Conservation (phyloP, 2,329 filamentous ascomycete species). For the Ophiostoma australiae region DNA sequence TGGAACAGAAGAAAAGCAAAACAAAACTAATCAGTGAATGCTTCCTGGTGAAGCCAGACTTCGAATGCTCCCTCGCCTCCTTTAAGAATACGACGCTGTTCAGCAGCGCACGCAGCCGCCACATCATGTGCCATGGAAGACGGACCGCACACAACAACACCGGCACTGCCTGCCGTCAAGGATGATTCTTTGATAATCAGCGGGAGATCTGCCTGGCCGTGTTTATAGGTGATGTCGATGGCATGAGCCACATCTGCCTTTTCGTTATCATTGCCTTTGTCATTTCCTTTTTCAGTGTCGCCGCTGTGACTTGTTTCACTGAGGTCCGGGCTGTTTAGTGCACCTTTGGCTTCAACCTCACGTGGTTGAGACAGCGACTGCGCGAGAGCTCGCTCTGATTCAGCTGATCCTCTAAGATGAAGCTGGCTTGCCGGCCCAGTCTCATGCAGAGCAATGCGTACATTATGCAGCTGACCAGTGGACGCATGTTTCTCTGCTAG, state of each 20-base stretch:
- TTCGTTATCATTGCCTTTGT: not conserved
- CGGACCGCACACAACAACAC: not conserved
- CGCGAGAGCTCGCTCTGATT: not conserved
- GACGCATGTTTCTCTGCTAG: not conserved
- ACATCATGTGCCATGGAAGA: slow-evolving; percentile 4
- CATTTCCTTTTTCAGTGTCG: not conserved
- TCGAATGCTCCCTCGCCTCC: slow-evolving; percentile 15
- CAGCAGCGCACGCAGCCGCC: not conserved
- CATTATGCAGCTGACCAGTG: not conserved
- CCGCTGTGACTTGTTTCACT: not conserved
- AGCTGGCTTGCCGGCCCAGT: not conserved
- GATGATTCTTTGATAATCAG: not conserved
- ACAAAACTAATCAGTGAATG: slow-evolving; percentile 16
- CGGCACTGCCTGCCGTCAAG: not conserved
- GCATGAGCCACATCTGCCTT: not conserved
- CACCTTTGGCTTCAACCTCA: not conserved
- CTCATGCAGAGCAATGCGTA: not conserved
- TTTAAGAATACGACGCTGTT: slow-evolving; percentile 20
- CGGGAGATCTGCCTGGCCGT: not conserved
- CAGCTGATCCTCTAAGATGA: not conserved
- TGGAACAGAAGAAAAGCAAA: not conserved
- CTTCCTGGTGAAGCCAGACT: slow-evolving; percentile 25
- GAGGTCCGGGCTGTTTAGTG: not conserved
- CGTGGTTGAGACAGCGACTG: not conserved
- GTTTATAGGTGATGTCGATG: not conserved